Evolutionary conservation across 306 rosid species (phyloP), one percentile per base, ranked within the genome.

Genomic region (Pueraria montana): DNA sequence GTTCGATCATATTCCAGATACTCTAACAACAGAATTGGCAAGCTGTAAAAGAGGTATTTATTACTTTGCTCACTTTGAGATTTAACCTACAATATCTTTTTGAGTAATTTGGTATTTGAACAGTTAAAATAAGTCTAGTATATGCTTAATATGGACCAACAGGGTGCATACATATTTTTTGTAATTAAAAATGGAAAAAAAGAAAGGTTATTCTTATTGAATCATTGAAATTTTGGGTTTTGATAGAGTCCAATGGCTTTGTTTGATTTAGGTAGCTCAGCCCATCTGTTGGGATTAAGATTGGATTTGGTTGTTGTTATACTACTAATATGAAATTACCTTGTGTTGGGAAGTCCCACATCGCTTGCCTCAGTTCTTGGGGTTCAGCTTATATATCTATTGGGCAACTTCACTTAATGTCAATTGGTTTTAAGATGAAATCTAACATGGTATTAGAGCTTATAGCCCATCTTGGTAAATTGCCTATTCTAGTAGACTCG

Each of bases 1-100:
- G 98, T 91, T 88, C 21, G 97, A 94, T 91, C 91, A 84, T 81
- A 91, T 94, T 43, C 90, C 88, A 21, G 92, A 91, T 83, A 84
- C 90, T 73, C 65, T 94, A 53, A 88, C 86, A 86, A 88, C 79
- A 83, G 94, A 94, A 85, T 94, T 95, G 94, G 64, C 52, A 16
- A 90, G 79, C 74, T 90, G 95, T 85, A 89, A 77, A 88, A 85
- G 77, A 84, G 95, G 98, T 92, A 86, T 13, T 40, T 82, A 17
- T 68, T 64, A 30, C 32, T 66, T 78, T 71, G 43, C 53, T 82
- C 24, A 64, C 78, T 69, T 59, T 69, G 80, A 53, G 78, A 62
- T 77, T 80, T 50, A 67, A 49, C 85, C 69, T 17, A 23, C 17
- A 34, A n/a, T 40, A 26, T 30, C 43, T 84, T 72, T 67, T 72